A percentile compares a stretch with the other conserved stretches of the same genome.
Conservation (phyloP, 2,329 filamentous ascomycete species). For the Botryotinia globosa region DNA sequence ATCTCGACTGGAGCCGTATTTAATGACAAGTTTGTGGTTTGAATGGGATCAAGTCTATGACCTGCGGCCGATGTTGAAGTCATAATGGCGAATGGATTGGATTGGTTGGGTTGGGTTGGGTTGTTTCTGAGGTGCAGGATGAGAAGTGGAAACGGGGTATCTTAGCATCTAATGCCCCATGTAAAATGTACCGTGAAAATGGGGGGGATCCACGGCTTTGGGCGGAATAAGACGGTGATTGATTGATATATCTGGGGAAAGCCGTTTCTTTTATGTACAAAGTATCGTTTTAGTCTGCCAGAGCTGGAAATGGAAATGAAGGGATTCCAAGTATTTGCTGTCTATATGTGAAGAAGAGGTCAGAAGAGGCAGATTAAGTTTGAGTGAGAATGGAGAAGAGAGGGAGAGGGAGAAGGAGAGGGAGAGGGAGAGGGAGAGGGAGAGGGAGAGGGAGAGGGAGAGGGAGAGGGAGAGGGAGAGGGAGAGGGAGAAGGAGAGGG, state of each 20-base stretch:
- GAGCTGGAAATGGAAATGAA: neutral
- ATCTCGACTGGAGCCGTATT: slow-evolving; percentile 1
- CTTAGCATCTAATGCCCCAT: neutral
- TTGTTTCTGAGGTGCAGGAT: slow-evolving; percentile 4
- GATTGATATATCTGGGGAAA: slow-evolving; percentile 7
- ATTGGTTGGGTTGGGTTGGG: neutral
- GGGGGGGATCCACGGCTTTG: slow-evolving; percentile 6
- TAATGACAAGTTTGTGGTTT: neutral
- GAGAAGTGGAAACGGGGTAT: slow-evolving; percentile 11
- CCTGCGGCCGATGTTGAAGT: slow-evolving; percentile 2
- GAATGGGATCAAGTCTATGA: neutral
- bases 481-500: neutral
- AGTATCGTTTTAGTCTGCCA: neutral
- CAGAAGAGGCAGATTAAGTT: neutral
- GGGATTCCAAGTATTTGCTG: neutral
- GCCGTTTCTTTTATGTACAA: neutral
- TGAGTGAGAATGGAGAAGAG: neutral
- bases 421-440: neutral
- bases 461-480: neutral
- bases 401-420: neutral
- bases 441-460: too few relatives aligned
- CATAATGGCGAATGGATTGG: neutral
- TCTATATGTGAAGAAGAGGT: neutral
- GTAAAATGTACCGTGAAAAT: neutral
- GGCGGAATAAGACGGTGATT: slow-evolving; percentile 2